These are phyloP conservation scores for Pachysandra terminalis DNA, from an alignment of 164 flowering plant species.

Conservation along the genomic window DNA sequence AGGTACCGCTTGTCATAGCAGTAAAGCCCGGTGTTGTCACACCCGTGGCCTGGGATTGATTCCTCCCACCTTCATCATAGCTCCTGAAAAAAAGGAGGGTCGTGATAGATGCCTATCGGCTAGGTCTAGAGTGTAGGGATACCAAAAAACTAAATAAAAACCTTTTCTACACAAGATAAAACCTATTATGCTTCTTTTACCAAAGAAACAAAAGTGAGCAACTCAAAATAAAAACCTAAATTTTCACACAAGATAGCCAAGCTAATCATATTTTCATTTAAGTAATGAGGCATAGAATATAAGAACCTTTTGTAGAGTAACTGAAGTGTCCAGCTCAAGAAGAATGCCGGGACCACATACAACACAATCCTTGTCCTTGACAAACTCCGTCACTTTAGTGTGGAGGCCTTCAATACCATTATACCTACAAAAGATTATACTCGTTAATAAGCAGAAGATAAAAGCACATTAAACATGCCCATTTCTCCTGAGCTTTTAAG, in stretches of 20 bases:
- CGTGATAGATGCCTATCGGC: too few relatives aligned
- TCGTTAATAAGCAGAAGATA: not conserved
- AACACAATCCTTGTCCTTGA: slow-evolving; percentile 81
- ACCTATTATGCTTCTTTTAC: too few relatives aligned
- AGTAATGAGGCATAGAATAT: slow-evolving; percentile 7
- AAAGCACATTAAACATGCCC: too few relatives aligned
- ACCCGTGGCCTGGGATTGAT: too few relatives aligned
- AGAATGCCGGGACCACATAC: slow-evolving; percentile 97
- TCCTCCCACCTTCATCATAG: too few relatives aligned
- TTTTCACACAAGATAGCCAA: not conserved
- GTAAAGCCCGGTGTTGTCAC: too few relatives aligned
- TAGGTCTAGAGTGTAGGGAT: too few relatives aligned
- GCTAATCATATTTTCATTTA: not conserved
- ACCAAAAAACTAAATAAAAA: too few relatives aligned
- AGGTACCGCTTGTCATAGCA: too few relatives aligned
- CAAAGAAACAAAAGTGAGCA: not conserved
- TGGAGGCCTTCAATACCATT: slow-evolving; percentile 96
- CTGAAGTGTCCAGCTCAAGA: slow-evolving; percentile 73
- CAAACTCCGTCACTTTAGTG: slow-evolving; percentile 86
- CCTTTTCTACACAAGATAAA: too few relatives aligned
- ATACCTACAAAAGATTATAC: slow-evolving; percentile 46
- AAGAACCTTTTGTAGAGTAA: slow-evolving; percentile 71
- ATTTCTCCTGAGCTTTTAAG: too few relatives aligned
- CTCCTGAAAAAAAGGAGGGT: too few relatives aligned
- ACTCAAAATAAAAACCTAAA: not conserved